Evolutionary conservation across 257 asterid species (phyloP).

Genomic region (Penstemon eatonii): DNA sequence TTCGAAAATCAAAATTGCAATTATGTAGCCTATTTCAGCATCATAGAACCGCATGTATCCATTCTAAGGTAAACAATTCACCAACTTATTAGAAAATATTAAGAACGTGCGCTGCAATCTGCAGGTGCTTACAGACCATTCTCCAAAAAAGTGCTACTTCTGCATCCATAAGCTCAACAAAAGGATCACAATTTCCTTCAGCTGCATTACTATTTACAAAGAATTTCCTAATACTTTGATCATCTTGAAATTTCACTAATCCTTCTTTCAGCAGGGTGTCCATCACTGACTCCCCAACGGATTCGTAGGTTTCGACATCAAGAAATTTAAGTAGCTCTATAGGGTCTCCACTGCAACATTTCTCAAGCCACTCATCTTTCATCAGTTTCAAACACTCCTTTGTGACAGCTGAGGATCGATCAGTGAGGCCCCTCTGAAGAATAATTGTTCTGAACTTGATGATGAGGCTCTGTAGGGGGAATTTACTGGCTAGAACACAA

Average conservation of each 20-base stretch:
- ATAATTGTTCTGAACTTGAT: constrained; percentile 83
- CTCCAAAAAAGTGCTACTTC: constrained; percentile 92
- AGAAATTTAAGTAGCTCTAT: constrained; percentile 73
- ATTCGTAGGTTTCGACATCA: constrained; percentile 97
- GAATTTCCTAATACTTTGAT: constrained; percentile 60
- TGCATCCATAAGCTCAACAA: constrained; percentile 72
- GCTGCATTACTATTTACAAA: constrained; percentile 37
- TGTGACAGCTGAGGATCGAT: constrained; percentile 74
- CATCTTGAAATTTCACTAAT: constrained; percentile 59
- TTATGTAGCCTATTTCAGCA: constrained; percentile 13
- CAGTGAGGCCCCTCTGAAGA: constrained; percentile 93
- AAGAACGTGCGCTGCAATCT: constrained; percentile 64
- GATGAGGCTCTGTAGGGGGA: constrained; percentile 92
- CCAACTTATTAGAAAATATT: background rate
- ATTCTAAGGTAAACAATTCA: background rate
- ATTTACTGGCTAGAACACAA: constrained; percentile 71
- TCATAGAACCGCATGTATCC: background rate
- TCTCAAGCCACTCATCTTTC: constrained; percentile 91
- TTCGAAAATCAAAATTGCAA: background rate
- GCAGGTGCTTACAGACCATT: constrained; percentile 75
- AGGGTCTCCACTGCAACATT: constrained; percentile 77
- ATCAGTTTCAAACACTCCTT: constrained; percentile 81
- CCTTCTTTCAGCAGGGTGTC: constrained; percentile 65
- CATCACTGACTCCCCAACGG: constrained; percentile 77
- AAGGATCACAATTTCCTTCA: constrained; percentile 54